Conservation (phyloP, 208 protist genomes). For the Wallacemonas sp. region DNA sequence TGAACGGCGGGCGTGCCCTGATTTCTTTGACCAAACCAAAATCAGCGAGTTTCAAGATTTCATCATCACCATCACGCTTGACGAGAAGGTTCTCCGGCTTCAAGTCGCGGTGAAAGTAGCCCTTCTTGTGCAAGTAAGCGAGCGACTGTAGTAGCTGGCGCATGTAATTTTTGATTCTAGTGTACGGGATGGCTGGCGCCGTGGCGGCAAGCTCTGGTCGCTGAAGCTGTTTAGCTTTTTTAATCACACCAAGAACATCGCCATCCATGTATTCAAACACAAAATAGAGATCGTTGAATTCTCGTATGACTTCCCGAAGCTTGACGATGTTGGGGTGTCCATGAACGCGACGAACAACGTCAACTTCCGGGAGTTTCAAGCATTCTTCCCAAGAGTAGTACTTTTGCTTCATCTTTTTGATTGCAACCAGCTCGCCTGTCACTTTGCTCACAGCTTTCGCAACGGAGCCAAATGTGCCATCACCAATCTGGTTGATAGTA, state of each 20-base stretch:
- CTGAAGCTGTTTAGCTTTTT: constrained; percentile 86
- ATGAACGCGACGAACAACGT: constrained; percentile 92
- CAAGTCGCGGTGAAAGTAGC: constrained; percentile 97
- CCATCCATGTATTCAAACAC: constrained; percentile 98
- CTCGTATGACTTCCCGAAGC: constrained; percentile 96
- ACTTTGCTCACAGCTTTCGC: constrained; percentile 90
- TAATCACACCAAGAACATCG: constrained; percentile 96
- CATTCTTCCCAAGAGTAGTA: constrained; percentile 98
- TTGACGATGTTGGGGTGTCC: constrained; percentile 98
- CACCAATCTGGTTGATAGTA: constrained; percentile 91
- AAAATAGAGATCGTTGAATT: constrained; percentile 97
- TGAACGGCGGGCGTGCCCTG: constrained; percentile 76
- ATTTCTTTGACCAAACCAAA: constrained; percentile 84
- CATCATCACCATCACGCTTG: constrained; percentile 47
- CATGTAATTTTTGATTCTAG: constrained; percentile 89
- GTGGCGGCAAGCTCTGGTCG: constrained; percentile 16
- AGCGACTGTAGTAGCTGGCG: constrained; percentile 93
- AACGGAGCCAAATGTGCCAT: constrained; percentile 97
- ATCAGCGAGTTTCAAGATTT: constrained; percentile 95
- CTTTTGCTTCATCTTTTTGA: constrained; percentile 99
- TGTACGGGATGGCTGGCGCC: constrained; percentile 77
- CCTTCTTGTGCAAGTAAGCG: constrained; percentile 95
- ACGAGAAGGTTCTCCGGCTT: constrained; percentile 99
- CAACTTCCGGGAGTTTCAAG: constrained; percentile 94
- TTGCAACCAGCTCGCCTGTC: constrained; percentile 95